Evolutionary conservation across 805 yeast species (phyloP).

Genomic region (Yarrowia phangngaensis): DNA sequence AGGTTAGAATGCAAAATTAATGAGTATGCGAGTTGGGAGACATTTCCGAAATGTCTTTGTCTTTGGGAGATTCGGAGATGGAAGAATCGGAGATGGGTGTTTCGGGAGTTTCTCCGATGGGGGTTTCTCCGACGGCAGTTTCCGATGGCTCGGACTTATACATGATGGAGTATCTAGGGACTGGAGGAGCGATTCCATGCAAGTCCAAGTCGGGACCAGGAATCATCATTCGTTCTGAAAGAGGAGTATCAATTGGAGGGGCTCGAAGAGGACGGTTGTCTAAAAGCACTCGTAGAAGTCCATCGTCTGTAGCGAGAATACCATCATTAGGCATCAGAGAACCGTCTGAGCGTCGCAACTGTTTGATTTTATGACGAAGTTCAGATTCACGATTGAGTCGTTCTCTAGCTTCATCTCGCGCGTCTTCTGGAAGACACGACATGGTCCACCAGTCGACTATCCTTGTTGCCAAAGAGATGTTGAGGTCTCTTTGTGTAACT

Average conservation of each 20-base stretch:
- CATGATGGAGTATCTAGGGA: slow-evolving; percentile 1
- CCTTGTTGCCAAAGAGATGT: slow-evolving; percentile 11
- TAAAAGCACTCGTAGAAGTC: slow-evolving; percentile 16
- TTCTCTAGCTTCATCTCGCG: slow-evolving; percentile 10
- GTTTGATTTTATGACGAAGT: slow-evolving; percentile 10
- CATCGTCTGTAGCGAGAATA: slow-evolving; percentile 14
- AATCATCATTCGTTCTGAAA: slow-evolving; percentile 10
- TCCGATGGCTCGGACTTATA: background rate
- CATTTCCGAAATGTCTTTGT: background rate
- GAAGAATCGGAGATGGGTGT: background rate
- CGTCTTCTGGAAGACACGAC: slow-evolving; percentile 19
- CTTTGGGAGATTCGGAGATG: background rate
- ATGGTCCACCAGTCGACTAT: slow-evolving; percentile 26
- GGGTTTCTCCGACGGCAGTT: too few species aligned
- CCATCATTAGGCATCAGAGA: slow-evolving; percentile 14
- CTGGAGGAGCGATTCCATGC: slow-evolving; percentile 6
- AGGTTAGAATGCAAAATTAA: too few species aligned
- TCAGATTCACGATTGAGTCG: slow-evolving; percentile 21
- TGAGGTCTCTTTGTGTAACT: slow-evolving; percentile 10
- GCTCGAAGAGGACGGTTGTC: slow-evolving; percentile 22
- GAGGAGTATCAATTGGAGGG: slow-evolving; percentile 17
- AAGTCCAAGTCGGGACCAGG: slow-evolving; percentile 9
- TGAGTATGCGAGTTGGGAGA: too few species aligned
- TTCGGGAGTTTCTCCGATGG: too few species aligned
- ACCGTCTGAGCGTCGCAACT: slow-evolving; percentile 1